These are phyloP conservation scores for Sorghum bicolor DNA, from an alignment of 176 grass and related monocot genomes.

Conservation along the genomic window DNA sequence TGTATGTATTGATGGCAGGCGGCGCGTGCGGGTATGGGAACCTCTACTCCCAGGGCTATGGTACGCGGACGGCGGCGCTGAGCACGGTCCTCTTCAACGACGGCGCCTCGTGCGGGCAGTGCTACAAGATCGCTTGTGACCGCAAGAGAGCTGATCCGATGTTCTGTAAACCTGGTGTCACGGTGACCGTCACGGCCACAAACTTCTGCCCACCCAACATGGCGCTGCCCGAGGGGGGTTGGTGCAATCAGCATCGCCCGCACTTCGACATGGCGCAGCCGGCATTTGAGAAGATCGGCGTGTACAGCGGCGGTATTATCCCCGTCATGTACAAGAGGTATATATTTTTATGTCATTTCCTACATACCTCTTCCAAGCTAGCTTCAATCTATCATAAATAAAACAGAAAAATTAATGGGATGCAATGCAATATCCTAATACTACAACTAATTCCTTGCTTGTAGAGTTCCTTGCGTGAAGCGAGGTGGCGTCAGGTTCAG, in stretches of 20 bases:
- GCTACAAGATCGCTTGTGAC: constrained; percentile 57
- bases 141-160: not conserved
- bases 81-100: constrained; percentile 53
- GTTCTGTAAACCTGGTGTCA: constrained; percentile 24
- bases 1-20: constrained; percentile 14
- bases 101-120: constrained; percentile 39
- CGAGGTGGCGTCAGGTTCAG: no score
- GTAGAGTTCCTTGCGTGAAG: no score
- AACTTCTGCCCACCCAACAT: no score
- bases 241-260: constrained; percentile 54
- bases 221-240: constrained; percentile 64
- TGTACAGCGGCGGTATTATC: constrained; percentile 55
- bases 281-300: constrained; percentile 51
- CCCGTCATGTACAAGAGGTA: constrained; percentile 55
- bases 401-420: not conserved
- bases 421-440: not conserved
- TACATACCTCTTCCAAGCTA: not conserved
- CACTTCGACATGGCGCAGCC: constrained; percentile 79
- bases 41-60: constrained; percentile 29
- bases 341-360: not conserved
- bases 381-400: no score
- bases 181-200: no score
- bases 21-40: constrained; percentile 65
- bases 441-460: not conserved
- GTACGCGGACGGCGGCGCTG: constrained; percentile 39